Evolutionary conservation across 2,329 filamentous ascomycete species (phyloP), one percentile per base, ranked within the genome.

Genomic region (Colletotrichum brevisporum): DNA sequence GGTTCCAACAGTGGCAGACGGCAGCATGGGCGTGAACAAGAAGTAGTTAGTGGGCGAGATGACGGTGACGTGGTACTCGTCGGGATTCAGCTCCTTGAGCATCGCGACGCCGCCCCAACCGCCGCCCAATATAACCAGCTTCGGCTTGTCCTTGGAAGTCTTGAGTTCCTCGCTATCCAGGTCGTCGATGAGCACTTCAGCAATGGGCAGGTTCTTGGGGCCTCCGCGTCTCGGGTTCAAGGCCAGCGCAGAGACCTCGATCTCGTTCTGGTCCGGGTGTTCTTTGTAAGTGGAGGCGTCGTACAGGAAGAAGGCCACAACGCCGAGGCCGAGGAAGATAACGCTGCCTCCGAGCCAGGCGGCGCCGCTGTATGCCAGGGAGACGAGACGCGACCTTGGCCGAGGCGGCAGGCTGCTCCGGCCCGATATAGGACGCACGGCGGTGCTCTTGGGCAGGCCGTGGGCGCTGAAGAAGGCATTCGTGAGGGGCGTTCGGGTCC

Each of bases 1-100:
- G 0, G 96, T 99, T 13, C 97, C 97, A 6, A 99, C 96, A 0
- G 97, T 99, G 8, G 96, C 97, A 41, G 94, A 97, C 2, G 96
- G 96, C 51, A 99, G 86, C 95, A 99, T 98, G 0, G 96, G 96
- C 2, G 96, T 99, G 80, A 99, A 99, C 39, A 99, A 83, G 82
- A 99, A 99, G 83, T 98, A 97, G 76, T 98, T 98, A 43, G 92
- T 92, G 0, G 96, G 95, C 13, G 94, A 97, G 51, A 99, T 92
- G 47, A 99, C 92, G 5, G 95, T 98, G 73, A 99, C 91, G 80
- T 99, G 95, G 78, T 98, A 99, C 75, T 98, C 94, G 13, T 95
- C 94, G 0, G 94, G 91, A 71, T 95, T 92, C 71, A 99, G 82
- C 71, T 94, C 92, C 83, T 99, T 99, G 74, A 99, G 83, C 68